These are phyloP conservation scores for Zopfochytrium polystomum DNA, from an alignment of 371 early-diverging fungal genomes.

Conservation along the genomic window DNA sequence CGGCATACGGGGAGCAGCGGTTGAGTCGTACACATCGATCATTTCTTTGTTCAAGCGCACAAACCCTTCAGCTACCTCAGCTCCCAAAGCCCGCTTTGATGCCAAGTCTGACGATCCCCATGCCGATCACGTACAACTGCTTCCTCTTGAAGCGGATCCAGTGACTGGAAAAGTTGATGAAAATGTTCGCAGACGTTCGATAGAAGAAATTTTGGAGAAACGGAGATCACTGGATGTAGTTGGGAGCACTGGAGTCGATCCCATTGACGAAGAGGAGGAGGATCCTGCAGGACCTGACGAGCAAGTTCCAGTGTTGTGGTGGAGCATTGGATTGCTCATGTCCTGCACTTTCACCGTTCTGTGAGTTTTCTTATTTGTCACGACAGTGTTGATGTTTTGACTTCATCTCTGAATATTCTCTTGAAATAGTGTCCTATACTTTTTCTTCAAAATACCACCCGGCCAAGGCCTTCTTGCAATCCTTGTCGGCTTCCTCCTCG, in stretches of 20 bases:
- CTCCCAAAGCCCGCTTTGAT: background rate
- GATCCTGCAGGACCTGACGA: too few relatives aligned
- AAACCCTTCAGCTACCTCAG: background rate
- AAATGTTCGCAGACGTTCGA: background rate
- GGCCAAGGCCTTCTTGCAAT: conserved; percentile 47
- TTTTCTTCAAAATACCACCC: conserved; percentile 24
- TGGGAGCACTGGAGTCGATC: too few relatives aligned
- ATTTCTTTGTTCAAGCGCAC: background rate
- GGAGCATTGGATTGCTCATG: too few relatives aligned
- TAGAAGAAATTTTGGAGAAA: too few relatives aligned
- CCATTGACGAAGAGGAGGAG: too few relatives aligned
- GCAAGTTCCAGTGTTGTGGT: too few relatives aligned
- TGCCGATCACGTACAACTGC: background rate
- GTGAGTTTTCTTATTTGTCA: too few relatives aligned
- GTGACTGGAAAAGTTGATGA: background rate
- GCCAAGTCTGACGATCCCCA: background rate
- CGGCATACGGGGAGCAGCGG: too few relatives aligned
- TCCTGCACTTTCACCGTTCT: too few relatives aligned
- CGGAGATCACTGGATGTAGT: too few relatives aligned
- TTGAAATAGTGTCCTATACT: conserved; percentile 51
- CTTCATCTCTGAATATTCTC: conserved; percentile 55
- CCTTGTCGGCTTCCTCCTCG: conserved; percentile 62
- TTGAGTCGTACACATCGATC: too few relatives aligned
- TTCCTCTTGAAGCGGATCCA: background rate
- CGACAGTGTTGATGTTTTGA: conserved; percentile 61